Percentiles rank a stretch among this genome's conserved stretches.
Conservation (phyloP, 345 rosid species). For the Camelina sativa region DNA sequence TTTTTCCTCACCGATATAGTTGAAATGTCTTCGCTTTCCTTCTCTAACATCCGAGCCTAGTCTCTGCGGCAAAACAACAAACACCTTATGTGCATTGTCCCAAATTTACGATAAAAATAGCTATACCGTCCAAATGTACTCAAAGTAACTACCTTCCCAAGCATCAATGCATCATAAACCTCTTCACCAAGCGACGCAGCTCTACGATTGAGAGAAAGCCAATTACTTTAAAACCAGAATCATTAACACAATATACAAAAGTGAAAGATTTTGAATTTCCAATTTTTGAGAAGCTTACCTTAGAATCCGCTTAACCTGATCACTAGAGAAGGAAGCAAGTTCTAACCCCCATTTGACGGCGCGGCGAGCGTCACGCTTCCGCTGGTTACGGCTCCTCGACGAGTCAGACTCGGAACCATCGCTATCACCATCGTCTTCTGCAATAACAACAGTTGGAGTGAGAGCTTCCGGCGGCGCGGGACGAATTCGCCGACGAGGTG, state of each 20-base stretch:
- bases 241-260: not conserved
- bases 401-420: constrained; percentile 55
- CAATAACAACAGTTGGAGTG: constrained; percentile 36
- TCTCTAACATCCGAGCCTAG: constrained; percentile 77
- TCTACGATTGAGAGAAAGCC: constrained; percentile 39
- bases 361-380: constrained; percentile 90
- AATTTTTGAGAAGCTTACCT: constrained; percentile 42
- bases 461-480: constrained; percentile 44
- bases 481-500: constrained; percentile 48
- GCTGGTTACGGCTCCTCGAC: constrained; percentile 75
- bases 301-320: constrained; percentile 72
- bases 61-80: constrained; percentile 68
- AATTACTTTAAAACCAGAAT: constrained; percentile 2
- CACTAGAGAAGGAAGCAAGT: constrained; percentile 68
- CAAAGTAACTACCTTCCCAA: constrained; percentile 62
- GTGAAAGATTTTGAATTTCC: not conserved
- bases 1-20: constrained; percentile 59
- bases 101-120: not conserved
- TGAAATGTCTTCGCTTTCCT: constrained; percentile 88
- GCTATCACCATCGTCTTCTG: constrained; percentile 43
- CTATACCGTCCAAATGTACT: not conserved
- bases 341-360: constrained; percentile 86
- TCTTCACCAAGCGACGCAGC: constrained; percentile 69
- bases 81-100: constrained; percentile 54
- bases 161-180: constrained; percentile 75